phyloP scores from a whole-genome alignment of 2,329 filamentous ascomycete genomes.

The Phyllosticta paracitricarpa region DNA sequence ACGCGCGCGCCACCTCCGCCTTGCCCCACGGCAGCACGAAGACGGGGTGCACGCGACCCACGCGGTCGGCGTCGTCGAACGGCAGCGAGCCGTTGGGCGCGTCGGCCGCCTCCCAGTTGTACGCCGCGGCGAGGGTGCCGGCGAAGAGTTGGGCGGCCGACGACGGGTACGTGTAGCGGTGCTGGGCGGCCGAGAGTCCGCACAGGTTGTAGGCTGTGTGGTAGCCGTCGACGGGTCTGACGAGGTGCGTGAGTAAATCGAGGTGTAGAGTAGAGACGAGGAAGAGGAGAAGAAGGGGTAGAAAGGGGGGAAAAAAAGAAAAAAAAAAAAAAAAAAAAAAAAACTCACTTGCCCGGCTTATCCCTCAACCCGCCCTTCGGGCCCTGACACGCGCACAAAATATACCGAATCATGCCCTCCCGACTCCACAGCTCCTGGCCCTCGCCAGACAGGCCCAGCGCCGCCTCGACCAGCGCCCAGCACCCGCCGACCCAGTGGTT shows the following conservation, averaged over 20 bases:
- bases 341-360: conserved; percentile 76
- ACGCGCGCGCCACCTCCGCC: conserved; percentile 54
- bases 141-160: conserved; percentile 15
- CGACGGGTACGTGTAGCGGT: conserved; percentile 43
- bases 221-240: conserved; percentile 71
- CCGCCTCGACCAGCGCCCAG: conserved; percentile 83
- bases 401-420: conserved; percentile 79
- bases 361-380: conserved; percentile 79
- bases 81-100: conserved; percentile 25
- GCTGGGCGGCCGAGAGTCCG: conserved; percentile 73
- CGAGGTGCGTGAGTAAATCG: conserved; percentile 12
- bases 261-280: conserved; percentile 8
- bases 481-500: conserved; percentile 96
- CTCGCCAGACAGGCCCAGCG: conserved; percentile 45
- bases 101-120: conserved; percentile 38
- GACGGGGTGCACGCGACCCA: conserved; percentile 68
- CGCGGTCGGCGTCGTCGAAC: conserved; percentile 60
- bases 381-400: conserved; percentile 75
- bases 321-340: too few relatives aligned
- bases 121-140: conserved; percentile 27
- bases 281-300: not conserved
- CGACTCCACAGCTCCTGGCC: conserved; percentile 55
- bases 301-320: not conserved
- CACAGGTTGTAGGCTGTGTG: conserved; percentile 82
- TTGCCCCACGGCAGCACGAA: conserved; percentile 70